A percentile compares a stretch with the other conserved stretches of the same genome.
Evolutionary conservation across 176 grass and related monocot species (phyloP).

Genomic region (Pharus latifolius): DNA sequence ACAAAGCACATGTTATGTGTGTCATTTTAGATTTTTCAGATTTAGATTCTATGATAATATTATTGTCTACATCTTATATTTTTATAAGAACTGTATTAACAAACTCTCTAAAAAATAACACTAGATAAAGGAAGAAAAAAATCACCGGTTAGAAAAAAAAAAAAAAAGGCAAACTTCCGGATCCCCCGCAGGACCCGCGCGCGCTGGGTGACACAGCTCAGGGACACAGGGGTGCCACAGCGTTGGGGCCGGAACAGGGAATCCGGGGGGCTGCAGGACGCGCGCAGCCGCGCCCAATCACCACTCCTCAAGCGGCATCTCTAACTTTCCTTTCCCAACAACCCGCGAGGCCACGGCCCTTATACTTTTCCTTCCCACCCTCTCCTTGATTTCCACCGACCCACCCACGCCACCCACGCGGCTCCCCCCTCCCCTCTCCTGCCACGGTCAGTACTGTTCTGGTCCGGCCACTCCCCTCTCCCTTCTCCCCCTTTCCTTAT

Average conservation of each 20-base stretch:
- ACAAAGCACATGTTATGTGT: too few species aligned
- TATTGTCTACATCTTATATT: too few species aligned
- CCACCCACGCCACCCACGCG: not conserved
- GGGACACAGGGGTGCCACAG: not conserved
- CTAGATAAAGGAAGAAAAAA: too few species aligned
- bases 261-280: slow-evolving; percentile 22
- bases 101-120: too few species aligned
- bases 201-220: not conserved
- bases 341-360: not conserved
- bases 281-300: slow-evolving; percentile 20
- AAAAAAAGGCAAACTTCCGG: not conserved
- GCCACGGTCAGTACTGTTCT: slow-evolving; percentile 35
- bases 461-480: not conserved
- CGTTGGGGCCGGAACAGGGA: slow-evolving; percentile 18
- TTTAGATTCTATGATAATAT: too few species aligned
- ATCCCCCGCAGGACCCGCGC: too few species aligned
- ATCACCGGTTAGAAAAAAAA: not conserved
- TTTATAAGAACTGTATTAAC: too few species aligned
- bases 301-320: not conserved
- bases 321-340: not conserved
- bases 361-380: not conserved
- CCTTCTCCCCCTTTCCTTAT: slow-evolving; percentile 25
- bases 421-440: too few species aligned
- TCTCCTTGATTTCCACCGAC: not conserved
- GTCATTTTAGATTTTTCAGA: too few species aligned